Base-by-base conservation (phyloP, 148 eudicot genomes). In the Rhododendron henanense region DNA sequence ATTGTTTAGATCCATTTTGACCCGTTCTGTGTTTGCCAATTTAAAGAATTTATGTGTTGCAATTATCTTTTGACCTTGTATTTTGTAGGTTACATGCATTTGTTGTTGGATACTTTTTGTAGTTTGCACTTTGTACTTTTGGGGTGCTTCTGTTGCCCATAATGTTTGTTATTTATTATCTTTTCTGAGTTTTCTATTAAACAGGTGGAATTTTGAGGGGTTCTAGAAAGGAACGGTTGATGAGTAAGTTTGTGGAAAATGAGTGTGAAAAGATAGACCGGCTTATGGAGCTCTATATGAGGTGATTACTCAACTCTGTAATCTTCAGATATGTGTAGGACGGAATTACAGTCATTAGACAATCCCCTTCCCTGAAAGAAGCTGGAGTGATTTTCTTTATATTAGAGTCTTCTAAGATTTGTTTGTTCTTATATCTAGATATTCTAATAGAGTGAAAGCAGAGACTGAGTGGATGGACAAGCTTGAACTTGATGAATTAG, bases 211-310 rank as follows among this genome's bases (percentile, higher is more conserved):
- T 97, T 82, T 91, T 93, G 86, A 94, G 98, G 89, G 98, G 98
- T 85, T 94, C 98, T 45, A 97, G 99, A 91, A 94, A 96, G 90
- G 99, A 97, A 85, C 93, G 99, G 84, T 88, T 97, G 93, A 87
- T 97, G 83, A 92, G 96, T 93, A 97, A 97, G 90, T 97, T 95
- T 87, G 93, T 94, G 44, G 99, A 95, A 88, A 94, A 92, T 89
- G 99, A 97, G 88, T 95, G 92, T 78, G 99, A 95, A 94, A 97
- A 97, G 91, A 95, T 95, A 89, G 99, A 97, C 85, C 89, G 99
- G 89, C 95, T 97, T 78, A 93, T 97, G 96, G 99, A 97, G 90
- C 95, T 97, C 51, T 95, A 94, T 88, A 91, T 93, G 90, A 95
- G 99, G 99, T 97, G 86, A 91, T 69, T 88, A 48, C 57, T 39